Percentiles rank a stretch among this genome's conserved stretches.
Conservation (phyloP, 805 yeast genomes). For the Ogataea nakhonphanomensis region DNA sequence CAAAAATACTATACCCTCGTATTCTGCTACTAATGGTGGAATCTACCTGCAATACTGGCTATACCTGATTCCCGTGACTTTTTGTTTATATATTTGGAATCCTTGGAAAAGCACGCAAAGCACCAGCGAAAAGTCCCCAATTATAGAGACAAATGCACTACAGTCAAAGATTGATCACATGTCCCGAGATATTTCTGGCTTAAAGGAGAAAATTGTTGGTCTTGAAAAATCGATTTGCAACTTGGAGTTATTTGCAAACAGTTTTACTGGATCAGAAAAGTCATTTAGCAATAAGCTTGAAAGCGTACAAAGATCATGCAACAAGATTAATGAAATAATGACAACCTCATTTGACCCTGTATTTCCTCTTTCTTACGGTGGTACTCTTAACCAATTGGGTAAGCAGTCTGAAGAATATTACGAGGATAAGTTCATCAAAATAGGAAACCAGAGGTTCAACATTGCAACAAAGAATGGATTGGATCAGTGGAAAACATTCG, state of each 20-base stretch:
- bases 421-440: constrained; percentile 15
- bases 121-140: no score
- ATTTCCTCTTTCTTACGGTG: constrained; percentile 3
- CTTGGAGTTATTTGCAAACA: constrained; percentile 16
- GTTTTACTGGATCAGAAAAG: constrained; percentile 6
- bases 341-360: constrained; percentile 1
- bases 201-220: constrained; percentile 17
- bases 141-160: no score
- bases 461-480: constrained; percentile 32
- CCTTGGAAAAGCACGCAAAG: no score
- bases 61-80: no score
- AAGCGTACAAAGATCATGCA: constrained; percentile 1
- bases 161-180: background rate
- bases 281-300: constrained; percentile 6
- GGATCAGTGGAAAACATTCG: constrained; percentile 26
- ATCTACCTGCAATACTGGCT: no score
- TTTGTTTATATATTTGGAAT: no score
- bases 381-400: no score
- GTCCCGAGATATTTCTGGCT: constrained; percentile 11
- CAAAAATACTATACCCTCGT: background rate
- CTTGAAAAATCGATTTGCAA: constrained; percentile 18
- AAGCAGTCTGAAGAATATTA: no score
- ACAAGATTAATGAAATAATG: background rate
- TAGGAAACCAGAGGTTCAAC: constrained; percentile 27
- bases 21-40: no score